Conservation (phyloP, 805 yeast species). For the Wickerhamiella cacticola region DNA sequence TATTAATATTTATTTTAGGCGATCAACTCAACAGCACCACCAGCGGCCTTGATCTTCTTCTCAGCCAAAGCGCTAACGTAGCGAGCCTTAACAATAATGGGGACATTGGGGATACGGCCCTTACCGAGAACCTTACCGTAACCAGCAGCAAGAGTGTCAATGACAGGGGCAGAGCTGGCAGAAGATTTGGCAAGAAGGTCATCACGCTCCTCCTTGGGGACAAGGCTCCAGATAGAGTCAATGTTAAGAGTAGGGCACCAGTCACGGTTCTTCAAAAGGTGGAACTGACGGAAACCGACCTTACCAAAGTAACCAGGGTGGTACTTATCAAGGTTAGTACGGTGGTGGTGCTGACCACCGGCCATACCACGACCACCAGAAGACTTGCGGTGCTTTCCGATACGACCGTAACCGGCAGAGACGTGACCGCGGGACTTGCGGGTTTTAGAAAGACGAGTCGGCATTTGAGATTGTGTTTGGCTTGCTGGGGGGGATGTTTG, state of each 20-base stretch:
- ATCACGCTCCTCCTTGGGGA: slow-evolving; percentile 88
- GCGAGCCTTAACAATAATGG: slow-evolving; percentile 99
- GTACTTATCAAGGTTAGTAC: slow-evolving; percentile 99
- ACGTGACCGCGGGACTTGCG: slow-evolving; percentile 99
- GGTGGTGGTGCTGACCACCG: slow-evolving; percentile 99
- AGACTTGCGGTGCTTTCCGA: slow-evolving; percentile 99
- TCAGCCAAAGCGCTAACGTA: slow-evolving; percentile 98
- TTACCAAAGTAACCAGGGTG: slow-evolving; percentile 99
- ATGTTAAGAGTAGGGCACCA: slow-evolving; percentile 98
- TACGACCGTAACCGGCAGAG: slow-evolving; percentile 99
- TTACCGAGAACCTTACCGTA: slow-evolving; percentile 99
- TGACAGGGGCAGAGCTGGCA: slow-evolving; percentile 91
- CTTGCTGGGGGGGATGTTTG: slow-evolving; percentile 4
- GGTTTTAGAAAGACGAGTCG: slow-evolving; percentile 98
- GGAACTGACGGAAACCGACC: slow-evolving; percentile 99
- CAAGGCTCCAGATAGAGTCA: slow-evolving; percentile 96
- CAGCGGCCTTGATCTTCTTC: slow-evolving; percentile 99
- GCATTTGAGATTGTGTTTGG: slow-evolving; percentile 40
- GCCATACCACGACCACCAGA: slow-evolving; percentile 99
- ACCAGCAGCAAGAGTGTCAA: slow-evolving; percentile 98
- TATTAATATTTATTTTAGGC: slow-evolving; percentile 47
- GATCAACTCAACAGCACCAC: slow-evolving; percentile 99
- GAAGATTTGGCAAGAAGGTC: slow-evolving; percentile 77
- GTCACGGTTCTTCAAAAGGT: slow-evolving; percentile 84
- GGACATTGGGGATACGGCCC: slow-evolving; percentile 96